Base-by-base conservation (phyloP, 257 asterid species). In the Solanum dulcamara region DNA sequence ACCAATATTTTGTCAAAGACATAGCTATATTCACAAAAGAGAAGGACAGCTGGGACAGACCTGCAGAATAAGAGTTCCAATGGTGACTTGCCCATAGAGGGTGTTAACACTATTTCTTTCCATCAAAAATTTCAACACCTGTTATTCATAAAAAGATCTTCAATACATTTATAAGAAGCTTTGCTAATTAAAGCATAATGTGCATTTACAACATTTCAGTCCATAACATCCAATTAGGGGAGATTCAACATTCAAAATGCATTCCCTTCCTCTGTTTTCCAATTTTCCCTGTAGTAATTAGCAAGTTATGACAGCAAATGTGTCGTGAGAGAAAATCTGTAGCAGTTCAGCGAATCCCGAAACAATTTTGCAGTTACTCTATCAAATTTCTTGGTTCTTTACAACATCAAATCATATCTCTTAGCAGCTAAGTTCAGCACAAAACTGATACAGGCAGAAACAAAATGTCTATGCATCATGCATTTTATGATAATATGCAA, bases 41-140 rank as follows among this genome's bases (percentile, higher is more conserved):
- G 57, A 7, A 75, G 40, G 55, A 24, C 55, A 48, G 37, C 80
- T 64, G 86, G 86, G 83, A 83, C 88, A 70, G 48, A 92, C 98
- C 97, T 94, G 97, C 80, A 93, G 91, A 88, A 94, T 89, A 80
- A 94, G 96, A 83, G 92, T 94, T 88, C 98, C 98, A 85, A 94
- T 92, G 9, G 95, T 94, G 86, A 94, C 96, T 92, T 93, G 98
- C 85, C 98, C 97, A 81, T 94, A 92, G 74, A 92, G 90, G 11
- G 93, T 92, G 86, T 89, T 91, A 81, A 91, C 90, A 70, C 93
- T 88, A 86, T 92, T 94, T 88, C 88, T 93, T 85, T 94, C 98
- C 98, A 94, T 93, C 92, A 94, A 88, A 90, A 92, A 94, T 81
- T 94, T 94, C 84, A 94, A 87, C 77, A 94, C 98, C 98, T 94